Evolutionary conservation across 305 asterid genomes (phyloP).

Genomic region (Rubia peregrina): DNA sequence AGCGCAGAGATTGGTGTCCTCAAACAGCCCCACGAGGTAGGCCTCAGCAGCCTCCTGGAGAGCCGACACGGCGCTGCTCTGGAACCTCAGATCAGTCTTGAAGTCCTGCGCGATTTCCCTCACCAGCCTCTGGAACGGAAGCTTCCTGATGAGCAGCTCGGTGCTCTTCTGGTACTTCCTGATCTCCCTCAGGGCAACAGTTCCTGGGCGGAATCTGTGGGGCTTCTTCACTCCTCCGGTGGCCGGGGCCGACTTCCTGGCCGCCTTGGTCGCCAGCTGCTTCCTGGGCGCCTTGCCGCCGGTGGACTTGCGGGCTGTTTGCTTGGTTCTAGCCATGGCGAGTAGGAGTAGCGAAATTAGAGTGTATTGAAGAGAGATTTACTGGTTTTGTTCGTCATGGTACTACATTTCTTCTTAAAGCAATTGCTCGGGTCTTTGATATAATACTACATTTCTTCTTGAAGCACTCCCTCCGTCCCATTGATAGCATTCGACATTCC

Average conservation of each 20-base stretch:
- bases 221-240: conserved; percentile 1
- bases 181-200: not conserved
- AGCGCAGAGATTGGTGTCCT: not conserved
- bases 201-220: not conserved
- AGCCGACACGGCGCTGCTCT: not conserved
- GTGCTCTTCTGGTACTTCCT: not conserved
- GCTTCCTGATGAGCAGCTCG: not conserved
- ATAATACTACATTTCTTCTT: not conserved
- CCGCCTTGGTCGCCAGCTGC: not conserved
- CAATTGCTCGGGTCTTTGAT: no score
- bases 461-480: not conserved
- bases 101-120: not conserved
- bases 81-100: not conserved
- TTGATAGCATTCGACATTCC: not conserved
- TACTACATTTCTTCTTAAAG: no score
- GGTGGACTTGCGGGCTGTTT: not conserved
- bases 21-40: not conserved
- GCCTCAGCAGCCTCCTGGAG: not conserved
- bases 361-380: not conserved
- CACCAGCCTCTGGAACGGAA: not conserved
- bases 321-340: not conserved
- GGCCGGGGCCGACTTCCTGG: not conserved
- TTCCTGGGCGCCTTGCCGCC: not conserved
- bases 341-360: not conserved
- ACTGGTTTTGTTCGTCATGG: not conserved